phyloP scores from a whole-genome alignment of 2,329 filamentous ascomycete genomes.

The Calycina herbarum region DNA sequence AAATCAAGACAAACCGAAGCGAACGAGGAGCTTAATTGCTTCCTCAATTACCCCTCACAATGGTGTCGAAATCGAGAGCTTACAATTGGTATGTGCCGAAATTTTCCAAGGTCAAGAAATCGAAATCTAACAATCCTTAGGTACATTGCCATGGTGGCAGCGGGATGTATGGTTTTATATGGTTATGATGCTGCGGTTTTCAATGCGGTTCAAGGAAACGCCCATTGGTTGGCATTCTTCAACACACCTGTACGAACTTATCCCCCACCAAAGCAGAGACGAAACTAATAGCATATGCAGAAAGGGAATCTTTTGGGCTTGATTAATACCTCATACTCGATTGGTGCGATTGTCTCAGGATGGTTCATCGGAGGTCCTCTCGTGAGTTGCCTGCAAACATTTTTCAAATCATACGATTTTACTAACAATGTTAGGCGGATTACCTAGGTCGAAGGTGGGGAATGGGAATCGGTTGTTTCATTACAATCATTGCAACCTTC shows the following conservation, averaged over 20 bases:
- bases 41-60: conserved; percentile 10
- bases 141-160: conserved; percentile 28
- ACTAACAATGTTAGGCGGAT: conserved; percentile 42
- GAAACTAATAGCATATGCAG: conserved; percentile 33
- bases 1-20: background rate
- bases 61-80: conserved; percentile 14
- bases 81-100: conserved; percentile 17
- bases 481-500: conserved; percentile 68
- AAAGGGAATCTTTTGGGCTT: conserved; percentile 48
- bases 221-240: conserved; percentile 66
- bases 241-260: conserved; percentile 37
- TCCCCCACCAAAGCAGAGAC: background rate
- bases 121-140: conserved; percentile 1
- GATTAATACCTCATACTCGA: conserved; percentile 70
- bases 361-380: conserved; percentile 67
- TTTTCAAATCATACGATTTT: background rate
- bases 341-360: conserved; percentile 68
- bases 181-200: conserved; percentile 74
- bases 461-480: conserved; percentile 66
- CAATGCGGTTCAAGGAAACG: conserved; percentile 68
- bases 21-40: conserved; percentile 8
- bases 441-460: conserved; percentile 48
- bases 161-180: conserved; percentile 57
- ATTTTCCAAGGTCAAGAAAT: background rate
- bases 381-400: conserved; percentile 11